phyloP scores from a whole-genome alignment of 768 basidiomycete genomes.

The Hypholoma sublateritium region DNA sequence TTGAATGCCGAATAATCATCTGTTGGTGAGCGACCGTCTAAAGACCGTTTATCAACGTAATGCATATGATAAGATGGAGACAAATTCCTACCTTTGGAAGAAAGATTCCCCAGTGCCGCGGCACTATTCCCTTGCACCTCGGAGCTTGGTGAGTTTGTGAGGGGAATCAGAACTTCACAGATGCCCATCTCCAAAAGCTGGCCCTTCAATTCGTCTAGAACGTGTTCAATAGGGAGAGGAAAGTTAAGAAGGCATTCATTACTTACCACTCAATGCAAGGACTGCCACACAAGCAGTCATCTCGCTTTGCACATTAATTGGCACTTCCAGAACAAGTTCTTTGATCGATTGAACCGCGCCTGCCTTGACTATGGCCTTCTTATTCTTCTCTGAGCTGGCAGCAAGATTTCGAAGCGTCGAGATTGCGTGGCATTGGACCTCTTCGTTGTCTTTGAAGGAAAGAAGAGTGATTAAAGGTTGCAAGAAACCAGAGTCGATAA shows the following conservation, averaged over 20 bases:
- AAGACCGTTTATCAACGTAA: conserved; percentile 1
- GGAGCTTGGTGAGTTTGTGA: conserved; percentile 94
- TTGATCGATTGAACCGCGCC: conserved; percentile 97
- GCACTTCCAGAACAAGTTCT: conserved; percentile 91
- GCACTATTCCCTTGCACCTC: conserved; percentile 99
- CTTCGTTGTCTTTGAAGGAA: conserved; percentile 99
- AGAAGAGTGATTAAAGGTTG: conserved; percentile 94
- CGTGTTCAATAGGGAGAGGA: conserved; percentile 1
- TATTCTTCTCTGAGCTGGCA: conserved; percentile 97
- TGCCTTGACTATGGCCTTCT: conserved; percentile 95
- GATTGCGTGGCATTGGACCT: conserved; percentile 99
- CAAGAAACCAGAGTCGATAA: conserved; percentile 97
- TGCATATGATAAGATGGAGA: background rate
- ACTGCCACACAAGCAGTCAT: conserved; percentile 99
- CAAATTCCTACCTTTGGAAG: conserved; percentile 77
- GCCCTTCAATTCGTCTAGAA: conserved; percentile 92
- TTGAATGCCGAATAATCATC: conserved; percentile 98
- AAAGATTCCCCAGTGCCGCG: conserved; percentile 95
- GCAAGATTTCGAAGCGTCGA: conserved; percentile 96
- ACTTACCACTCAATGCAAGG: conserved; percentile 87
- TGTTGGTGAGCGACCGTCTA: conserved; percentile 71
- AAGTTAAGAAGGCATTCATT: background rate
- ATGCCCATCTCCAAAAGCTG: conserved; percentile 98
- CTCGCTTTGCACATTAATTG: conserved; percentile 96
- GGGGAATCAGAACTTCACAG: conserved; percentile 93